Evolutionary conservation across 179 eudicot species (phyloP).

Genomic region (Sideroxylon spinosum): DNA sequence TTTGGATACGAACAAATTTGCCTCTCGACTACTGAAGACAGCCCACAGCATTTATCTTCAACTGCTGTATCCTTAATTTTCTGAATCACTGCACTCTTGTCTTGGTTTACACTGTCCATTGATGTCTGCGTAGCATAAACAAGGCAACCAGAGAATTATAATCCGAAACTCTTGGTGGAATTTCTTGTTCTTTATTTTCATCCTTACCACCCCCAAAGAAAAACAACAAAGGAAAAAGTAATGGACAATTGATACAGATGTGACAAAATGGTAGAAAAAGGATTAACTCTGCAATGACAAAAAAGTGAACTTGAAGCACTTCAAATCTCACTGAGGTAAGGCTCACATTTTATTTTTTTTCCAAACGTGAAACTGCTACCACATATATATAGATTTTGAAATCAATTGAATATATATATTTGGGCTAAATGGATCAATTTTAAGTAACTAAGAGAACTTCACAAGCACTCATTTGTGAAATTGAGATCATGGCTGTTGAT

Average conservation of each 20-base stretch:
- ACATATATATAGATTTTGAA: not conserved
- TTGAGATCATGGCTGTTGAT: not conserved
- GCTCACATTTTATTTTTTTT: not conserved
- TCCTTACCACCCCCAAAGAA: too few relatives aligned
- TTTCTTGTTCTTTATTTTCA: not conserved
- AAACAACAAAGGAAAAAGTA: not conserved
- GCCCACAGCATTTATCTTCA: constrained; percentile 49
- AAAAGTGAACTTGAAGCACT: not conserved
- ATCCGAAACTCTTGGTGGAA: not conserved
- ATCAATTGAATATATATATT: not conserved
- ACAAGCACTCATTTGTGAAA: not conserved
- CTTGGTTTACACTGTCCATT: constrained; percentile 35
- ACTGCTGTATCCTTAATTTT: constrained; percentile 39
- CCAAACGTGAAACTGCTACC: constrained; percentile 2
- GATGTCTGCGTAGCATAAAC: constrained; percentile 33
- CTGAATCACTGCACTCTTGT: constrained; percentile 39
- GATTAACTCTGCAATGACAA: not conserved
- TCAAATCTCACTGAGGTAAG: not conserved
- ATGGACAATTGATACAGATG: not conserved
- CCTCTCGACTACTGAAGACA: constrained; percentile 44
- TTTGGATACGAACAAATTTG: constrained; percentile 37
- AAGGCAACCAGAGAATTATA: constrained; percentile 4
- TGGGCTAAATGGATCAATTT: too few relatives aligned
- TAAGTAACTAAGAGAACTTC: too few relatives aligned
- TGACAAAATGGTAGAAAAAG: constrained; percentile 6